Conservation (phyloP, 116 monocot species). For the Thalassia testudinum region DNA sequence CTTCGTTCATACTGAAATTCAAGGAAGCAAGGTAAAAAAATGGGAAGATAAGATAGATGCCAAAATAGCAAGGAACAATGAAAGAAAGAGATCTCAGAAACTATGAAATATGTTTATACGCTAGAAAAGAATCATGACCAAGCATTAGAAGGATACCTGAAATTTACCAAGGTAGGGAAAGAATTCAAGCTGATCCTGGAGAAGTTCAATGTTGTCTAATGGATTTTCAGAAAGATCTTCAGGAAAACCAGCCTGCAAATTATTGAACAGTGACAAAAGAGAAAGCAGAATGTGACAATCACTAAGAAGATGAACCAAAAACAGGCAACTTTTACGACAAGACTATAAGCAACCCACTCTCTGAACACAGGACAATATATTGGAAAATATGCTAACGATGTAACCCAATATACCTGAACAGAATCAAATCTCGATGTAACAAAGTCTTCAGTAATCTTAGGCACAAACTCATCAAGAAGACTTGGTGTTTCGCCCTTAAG, state of each 20-base stretch:
- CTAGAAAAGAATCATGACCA: not conserved
- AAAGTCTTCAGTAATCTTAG: conserved; percentile 91
- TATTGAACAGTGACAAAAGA: too few species aligned
- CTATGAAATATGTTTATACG: too few species aligned
- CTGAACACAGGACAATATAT: not conserved
- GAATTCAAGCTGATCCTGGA: conserved; percentile 94
- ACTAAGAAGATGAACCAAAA: too few species aligned
- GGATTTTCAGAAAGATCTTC: conserved; percentile 87
- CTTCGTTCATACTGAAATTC: conserved; percentile 65
- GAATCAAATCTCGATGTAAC: conserved; percentile 90
- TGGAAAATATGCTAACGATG: not conserved
- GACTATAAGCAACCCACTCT: not conserved
- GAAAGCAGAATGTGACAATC: too few species aligned
- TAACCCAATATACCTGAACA: conserved; percentile 50
- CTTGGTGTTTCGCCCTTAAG: conserved; percentile 88
- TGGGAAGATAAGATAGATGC: not conserved
- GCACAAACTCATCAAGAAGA: conserved; percentile 87
- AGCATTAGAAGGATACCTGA: conserved; percentile 41
- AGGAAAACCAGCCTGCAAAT: conserved; percentile 68
- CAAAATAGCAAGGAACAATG: not conserved
- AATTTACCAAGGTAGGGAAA: conserved; percentile 92
- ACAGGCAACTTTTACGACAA: too few species aligned
- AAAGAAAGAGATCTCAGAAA: not conserved
- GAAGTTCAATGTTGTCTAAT: conserved; percentile 90
- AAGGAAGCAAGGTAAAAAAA: conserved; percentile 2